Conservation (phyloP, 2,329 filamentous ascomycete species). For the Colletotrichum melonis region DNA sequence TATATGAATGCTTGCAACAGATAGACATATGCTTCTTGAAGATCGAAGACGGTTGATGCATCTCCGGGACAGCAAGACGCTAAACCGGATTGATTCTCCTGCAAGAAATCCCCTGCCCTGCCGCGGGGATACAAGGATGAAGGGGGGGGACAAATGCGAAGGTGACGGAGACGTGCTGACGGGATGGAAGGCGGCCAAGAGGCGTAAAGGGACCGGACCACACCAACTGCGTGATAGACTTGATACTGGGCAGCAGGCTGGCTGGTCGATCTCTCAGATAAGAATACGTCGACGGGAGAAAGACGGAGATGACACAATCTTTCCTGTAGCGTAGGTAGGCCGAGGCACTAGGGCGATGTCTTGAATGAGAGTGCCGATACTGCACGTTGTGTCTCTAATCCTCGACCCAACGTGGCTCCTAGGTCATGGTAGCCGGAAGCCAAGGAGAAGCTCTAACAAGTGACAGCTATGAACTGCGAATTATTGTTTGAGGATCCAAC, state of each 20-base stretch:
- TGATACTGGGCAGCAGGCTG: slow-evolving; percentile 30
- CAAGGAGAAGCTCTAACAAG: neutral
- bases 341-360: slow-evolving; percentile 1
- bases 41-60: slow-evolving; percentile 20
- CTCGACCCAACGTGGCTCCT: neutral
- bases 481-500: neutral
- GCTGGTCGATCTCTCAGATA: slow-evolving; percentile 33
- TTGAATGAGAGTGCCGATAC: slow-evolving; percentile 1
- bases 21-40: slow-evolving; percentile 11
- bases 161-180: slow-evolving; percentile 7
- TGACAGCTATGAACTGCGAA: neutral
- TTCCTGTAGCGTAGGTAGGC: slow-evolving; percentile 10
- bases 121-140: slow-evolving; percentile 24
- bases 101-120: slow-evolving; percentile 29
- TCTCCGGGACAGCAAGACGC: slow-evolving; percentile 30
- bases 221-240: slow-evolving; percentile 28
- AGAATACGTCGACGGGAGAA: slow-evolving; percentile 8
- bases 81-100: slow-evolving; percentile 31
- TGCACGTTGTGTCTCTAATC: neutral
- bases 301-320: slow-evolving; percentile 29
- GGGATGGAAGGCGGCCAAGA: slow-evolving; percentile 27
- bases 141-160: slow-evolving; percentile 5
- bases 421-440: neutral
- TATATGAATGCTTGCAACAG: slow-evolving; percentile 20
- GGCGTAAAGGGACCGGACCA: slow-evolving; percentile 11